Percentiles rank a stretch among this genome's conserved stretches.
phyloP scores from a whole-genome alignment of 257 asterid genomes.

The Petrea volubilis region DNA sequence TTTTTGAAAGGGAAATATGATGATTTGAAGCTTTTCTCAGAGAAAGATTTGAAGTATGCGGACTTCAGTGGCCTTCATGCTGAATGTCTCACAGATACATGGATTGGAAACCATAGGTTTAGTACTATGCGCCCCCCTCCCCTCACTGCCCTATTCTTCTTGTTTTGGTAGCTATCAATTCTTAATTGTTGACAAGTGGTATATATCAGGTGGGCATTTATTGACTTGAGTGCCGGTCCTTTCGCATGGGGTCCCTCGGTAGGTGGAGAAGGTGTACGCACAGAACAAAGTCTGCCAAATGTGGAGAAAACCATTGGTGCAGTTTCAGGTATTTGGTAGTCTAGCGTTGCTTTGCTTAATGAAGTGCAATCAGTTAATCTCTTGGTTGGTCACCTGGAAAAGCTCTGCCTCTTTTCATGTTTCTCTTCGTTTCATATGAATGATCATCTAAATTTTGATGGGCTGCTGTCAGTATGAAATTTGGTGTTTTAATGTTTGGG shows the following conservation, averaged over 20 bases:
- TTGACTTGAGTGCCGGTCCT: slow-evolving; percentile 96
- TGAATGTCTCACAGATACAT: slow-evolving; percentile 90
- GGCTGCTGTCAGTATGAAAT: slow-evolving; percentile 8
- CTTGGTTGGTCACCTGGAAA: not conserved
- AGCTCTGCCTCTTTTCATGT: slow-evolving; percentile 7
- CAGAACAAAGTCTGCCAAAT: slow-evolving; percentile 88
- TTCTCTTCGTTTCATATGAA: slow-evolving; percentile 19
- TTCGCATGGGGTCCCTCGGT: slow-evolving; percentile 99
- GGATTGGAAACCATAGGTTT: slow-evolving; percentile 91
- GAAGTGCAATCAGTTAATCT: slow-evolving; percentile 13
- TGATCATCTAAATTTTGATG: not conserved
- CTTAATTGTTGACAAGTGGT: slow-evolving; percentile 20
- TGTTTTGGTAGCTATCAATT: slow-evolving; percentile 5
- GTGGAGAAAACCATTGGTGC: slow-evolving; percentile 95
- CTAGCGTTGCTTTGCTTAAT: slow-evolving; percentile 2
- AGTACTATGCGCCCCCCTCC: not conserved
- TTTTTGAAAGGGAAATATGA: slow-evolving; percentile 71
- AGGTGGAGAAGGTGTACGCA: slow-evolving; percentile 99
- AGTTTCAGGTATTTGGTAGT: slow-evolving; percentile 65
- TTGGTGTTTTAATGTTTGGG: not conserved
- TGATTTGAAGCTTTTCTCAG: slow-evolving; percentile 62
- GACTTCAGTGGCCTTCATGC: slow-evolving; percentile 78
- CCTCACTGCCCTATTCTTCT: not conserved
- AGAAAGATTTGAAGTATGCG: slow-evolving; percentile 81
- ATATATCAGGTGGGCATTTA: slow-evolving; percentile 88